These are phyloP conservation scores for Posidonia australis DNA, from an alignment of 106 monocot genomes.

Conservation along the genomic window DNA sequence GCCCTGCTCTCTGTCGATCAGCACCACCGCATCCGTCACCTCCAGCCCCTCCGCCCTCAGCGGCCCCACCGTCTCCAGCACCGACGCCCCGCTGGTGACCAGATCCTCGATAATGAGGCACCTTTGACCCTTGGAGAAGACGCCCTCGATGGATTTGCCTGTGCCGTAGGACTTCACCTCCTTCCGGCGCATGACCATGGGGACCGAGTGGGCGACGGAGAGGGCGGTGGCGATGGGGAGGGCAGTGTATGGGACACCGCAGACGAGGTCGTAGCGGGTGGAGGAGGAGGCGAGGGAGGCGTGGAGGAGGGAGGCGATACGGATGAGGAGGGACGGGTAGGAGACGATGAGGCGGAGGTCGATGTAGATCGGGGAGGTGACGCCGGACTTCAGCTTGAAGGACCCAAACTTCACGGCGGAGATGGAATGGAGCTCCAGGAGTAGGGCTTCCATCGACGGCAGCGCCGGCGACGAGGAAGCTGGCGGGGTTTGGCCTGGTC, in stretches of 20 bases:
- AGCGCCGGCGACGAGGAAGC: too few species aligned
- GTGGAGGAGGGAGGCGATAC: conserved; percentile 25
- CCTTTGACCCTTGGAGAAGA: conserved; percentile 40
- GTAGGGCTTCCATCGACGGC: conserved; percentile 34
- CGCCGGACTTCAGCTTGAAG: conserved; percentile 93
- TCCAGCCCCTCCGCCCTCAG: conserved; percentile 49
- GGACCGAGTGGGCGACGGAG: conserved; percentile 48
- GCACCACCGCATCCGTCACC: conserved; percentile 69
- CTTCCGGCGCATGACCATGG: conserved; percentile 97
- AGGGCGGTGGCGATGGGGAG: conserved; percentile 86
- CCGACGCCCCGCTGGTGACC: conserved; percentile 92
- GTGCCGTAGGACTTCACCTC: conserved; percentile 85
- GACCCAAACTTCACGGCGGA: conserved; percentile 76
- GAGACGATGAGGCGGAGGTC: conserved; percentile 88
- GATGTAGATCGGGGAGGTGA: conserved; percentile 91
- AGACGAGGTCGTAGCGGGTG: conserved; percentile 63
- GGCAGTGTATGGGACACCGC: conserved; percentile 96
- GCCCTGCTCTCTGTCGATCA: conserved; percentile 85
- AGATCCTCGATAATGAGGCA: conserved; percentile 85
- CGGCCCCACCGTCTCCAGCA: conserved; percentile 78
- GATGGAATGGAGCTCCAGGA: conserved; percentile 67
- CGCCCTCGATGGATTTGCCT: conserved; percentile 60
- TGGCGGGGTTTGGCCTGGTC: too few species aligned
- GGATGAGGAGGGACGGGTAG: conserved; percentile 44
- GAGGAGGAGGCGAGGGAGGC: conserved; percentile 28